Percentiles rank a stretch among this genome's conserved stretches.
phyloP scores from a whole-genome alignment of 2,329 filamentous ascomycete genomes.

The Penicillium sp. region DNA sequence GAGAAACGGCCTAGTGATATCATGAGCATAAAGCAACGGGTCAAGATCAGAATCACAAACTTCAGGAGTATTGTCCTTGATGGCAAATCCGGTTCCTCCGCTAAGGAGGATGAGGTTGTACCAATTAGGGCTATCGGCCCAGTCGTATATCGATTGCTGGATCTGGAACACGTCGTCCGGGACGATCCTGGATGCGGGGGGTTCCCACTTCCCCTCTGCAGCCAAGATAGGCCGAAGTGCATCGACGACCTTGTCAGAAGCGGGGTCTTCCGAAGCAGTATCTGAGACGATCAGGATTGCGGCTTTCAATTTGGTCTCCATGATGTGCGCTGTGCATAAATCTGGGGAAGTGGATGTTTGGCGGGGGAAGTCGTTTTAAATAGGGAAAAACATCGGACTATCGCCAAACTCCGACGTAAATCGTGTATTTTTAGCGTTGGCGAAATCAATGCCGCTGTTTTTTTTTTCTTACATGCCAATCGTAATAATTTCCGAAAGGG shows the following conservation, averaged over 20 bases:
- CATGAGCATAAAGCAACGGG: conserved; percentile 13
- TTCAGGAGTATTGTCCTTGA: conserved; percentile 83
- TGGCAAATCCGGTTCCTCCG: conserved; percentile 89
- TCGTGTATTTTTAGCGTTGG: not conserved
- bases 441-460: not conserved
- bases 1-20: conserved; percentile 64
- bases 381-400: conserved; percentile 11
- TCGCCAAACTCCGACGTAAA: conserved; percentile 12
- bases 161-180: conserved; percentile 73
- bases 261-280: conserved; percentile 75
- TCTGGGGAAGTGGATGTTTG: conserved; percentile 12
- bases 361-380: conserved; percentile 6
- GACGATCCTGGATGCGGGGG: conserved; percentile 70
- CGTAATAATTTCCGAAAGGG: not conserved
- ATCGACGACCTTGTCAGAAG: conserved; percentile 70
- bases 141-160: conserved; percentile 66
- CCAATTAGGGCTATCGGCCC: conserved; percentile 64
- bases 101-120: conserved; percentile 80
- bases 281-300: conserved; percentile 87
- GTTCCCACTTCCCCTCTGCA: conserved; percentile 69
- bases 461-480: not conserved
- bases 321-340: conserved; percentile 14
- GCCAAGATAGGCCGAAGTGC: conserved; percentile 68
- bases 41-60: conserved; percentile 45
- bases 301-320: conserved; percentile 55